Evolutionary conservation across 176 grass and related monocot species (phyloP), one percentile per base, ranked within the genome.

Genomic region (Triticum dicoccoides): DNA sequence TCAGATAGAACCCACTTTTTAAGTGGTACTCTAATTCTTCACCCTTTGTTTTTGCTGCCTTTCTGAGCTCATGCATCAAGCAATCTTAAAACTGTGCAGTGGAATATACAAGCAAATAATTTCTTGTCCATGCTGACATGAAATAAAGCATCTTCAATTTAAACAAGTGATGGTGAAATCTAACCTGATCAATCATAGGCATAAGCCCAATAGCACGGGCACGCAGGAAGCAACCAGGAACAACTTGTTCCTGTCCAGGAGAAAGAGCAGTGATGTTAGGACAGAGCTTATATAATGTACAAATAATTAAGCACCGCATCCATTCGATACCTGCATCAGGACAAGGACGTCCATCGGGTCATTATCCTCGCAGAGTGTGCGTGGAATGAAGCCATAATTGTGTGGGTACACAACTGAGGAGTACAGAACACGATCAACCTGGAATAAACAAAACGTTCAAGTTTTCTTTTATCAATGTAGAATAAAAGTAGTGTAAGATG

Each of bases 171-270:
- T 56, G 52, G 32, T 79, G 24, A 77, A 71, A 44, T 79, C 70
- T 82, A 32, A 96, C 97, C 97, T 98, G 97, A 86, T 98, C 97
- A 83, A 98, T 98, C 97, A 98, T 98, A 84, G 94, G 97, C 97
- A 98, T 98, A 39, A 98, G 88, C 20, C 97, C 97, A 90, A 98
- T 98, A 77, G 97, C 97, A 88, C 92, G 97, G 24, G 97, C 97
- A 74, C 94, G 94, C 79, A 98, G 87, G 84, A 92, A 98, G 71
- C 92, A 96, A 29, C 97, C 97, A 82, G 97, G 87, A 41, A 98
- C 62, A 69, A 99, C 97, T 59, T 89, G 97, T 80, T 98, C 97
- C 97, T 98, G 67, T 37, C 84, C 29, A 59, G 71, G 45, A 78
- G 32, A 68, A 74, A 80, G 76, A 67, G 29, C 2, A 68, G 9